Base-by-base conservation (phyloP, 1,284 basidiomycete genomes). In the Ganoderma lucidum region DNA sequence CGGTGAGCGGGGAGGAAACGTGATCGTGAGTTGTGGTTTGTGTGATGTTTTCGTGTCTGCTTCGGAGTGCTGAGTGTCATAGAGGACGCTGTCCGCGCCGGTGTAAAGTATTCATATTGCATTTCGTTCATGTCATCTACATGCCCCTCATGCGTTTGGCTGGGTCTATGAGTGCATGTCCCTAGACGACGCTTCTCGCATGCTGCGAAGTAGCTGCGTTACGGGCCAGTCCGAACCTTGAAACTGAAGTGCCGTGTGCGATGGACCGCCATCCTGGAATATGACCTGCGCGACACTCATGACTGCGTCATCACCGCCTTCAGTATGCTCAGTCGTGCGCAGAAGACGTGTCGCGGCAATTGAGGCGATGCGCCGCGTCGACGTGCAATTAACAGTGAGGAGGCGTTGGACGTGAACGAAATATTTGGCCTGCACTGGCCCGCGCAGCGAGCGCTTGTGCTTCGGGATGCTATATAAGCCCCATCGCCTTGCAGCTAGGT, bases 1-100 rank as follows among this genome's bases (percentile, higher is more conserved):
- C 61, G 35, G 66, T 63, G 42, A 67, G 15, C 15, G 44, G 42
- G 44, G 48, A 63, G 45, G 66, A 67, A 15, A 30, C 55, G 55
- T 63, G 56, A 67, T 35, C 48, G 45, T 48, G 45, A 39, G 48
- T 42, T 56, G 41, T 28, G 48, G 44, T 48, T 63, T 45, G 62
- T 51, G 61, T 51, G 62, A 15, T 35, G 44, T 23, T 41, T 30
- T 53, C 19, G 41, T 53, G 15, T 55, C 10, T 39, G 32, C 39
- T 35, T 14, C 30, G 19, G 48, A 35, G 32, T 63, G 42, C 63
- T 63, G 37, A 44, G 37, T 63, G 61, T 51, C 37, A 58, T 67
- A 67, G 62, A 67, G 66, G 62, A 63, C 66, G 66, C 66, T 63
- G 48, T 28, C 28, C n/a, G 66, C 66, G 66, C 62, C 66, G 55